phyloP scores from a whole-genome alignment of 1,284 basidiomycete genomes.

The Sanghuangporus baumii region DNA sequence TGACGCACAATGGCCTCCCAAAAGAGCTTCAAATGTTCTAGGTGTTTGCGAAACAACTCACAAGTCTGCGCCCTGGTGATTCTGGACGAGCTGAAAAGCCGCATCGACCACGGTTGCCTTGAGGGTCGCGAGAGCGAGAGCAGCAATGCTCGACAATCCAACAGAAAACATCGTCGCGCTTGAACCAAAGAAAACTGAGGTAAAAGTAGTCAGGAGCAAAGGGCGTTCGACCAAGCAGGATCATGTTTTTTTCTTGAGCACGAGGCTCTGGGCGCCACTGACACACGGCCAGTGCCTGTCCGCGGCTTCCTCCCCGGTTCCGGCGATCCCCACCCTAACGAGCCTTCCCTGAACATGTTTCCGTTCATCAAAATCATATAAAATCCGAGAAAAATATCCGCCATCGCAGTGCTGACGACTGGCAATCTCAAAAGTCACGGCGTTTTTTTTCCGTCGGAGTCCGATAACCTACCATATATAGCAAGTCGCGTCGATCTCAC shows the following conservation, averaged over 20 bases:
- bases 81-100: slow-evolving; percentile 5
- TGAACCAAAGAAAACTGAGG: background rate
- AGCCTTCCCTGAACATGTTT: background rate
- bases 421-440: too few species aligned
- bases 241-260: background rate
- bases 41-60: background rate
- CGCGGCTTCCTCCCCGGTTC: background rate
- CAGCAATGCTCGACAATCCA: background rate
- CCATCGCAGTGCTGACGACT: too few species aligned
- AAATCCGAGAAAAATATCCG: background rate
- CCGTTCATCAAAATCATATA: background rate
- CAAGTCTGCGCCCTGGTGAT: slow-evolving; percentile 9
- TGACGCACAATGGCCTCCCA: background rate
- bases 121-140: background rate
- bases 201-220: background rate
- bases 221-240: background rate
- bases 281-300: background rate
- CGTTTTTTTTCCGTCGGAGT: too few species aligned
- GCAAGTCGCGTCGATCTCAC: too few species aligned
- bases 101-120: background rate
- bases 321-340: background rate
- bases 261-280: background rate
- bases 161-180: background rate
- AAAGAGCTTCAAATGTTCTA: background rate
- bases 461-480: too few species aligned